Conservation (phyloP, 768 basidiomycete genomes). For the Mycena floridula region DNA sequence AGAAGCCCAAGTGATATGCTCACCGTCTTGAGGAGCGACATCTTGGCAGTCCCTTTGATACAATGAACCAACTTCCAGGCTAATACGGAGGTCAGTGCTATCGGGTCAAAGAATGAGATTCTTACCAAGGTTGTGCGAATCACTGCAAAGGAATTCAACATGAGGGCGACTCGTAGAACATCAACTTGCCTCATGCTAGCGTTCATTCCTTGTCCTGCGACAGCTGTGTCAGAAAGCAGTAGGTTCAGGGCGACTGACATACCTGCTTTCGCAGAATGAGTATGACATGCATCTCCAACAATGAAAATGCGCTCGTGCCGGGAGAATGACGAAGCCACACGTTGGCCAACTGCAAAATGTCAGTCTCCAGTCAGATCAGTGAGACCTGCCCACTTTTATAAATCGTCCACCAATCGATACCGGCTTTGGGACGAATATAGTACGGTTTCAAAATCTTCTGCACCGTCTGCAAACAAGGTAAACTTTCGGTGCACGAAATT, state of each 20-base stretch:
- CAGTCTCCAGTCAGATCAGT: too few species aligned
- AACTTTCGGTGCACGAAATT: too few species aligned
- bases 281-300: slow-evolving; percentile 71
- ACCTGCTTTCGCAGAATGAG: slow-evolving; percentile 65
- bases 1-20: slow-evolving; percentile 22
- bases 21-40: slow-evolving; percentile 44
- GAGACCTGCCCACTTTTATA: slow-evolving; percentile 53
- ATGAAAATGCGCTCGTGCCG: slow-evolving; percentile 66
- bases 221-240: too few species aligned
- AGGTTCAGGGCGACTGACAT: too few species aligned
- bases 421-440: too few species aligned
- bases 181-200: slow-evolving; percentile 77
- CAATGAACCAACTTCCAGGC: slow-evolving; percentile 61
- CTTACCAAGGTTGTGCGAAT: too few species aligned
- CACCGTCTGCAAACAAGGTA: too few species aligned
- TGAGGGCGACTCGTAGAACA: too few species aligned
- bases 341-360: slow-evolving; percentile 57
- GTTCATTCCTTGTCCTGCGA: slow-evolving; percentile 80
- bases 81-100: too few species aligned
- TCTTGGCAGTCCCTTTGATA: slow-evolving; percentile 45
- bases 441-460: too few species aligned
- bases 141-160: too few species aligned
- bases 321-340: slow-evolving; percentile 61
- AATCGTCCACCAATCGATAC: slow-evolving; percentile 71
- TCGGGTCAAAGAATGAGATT: too few species aligned